Conservation (phyloP, 257 asterid species). For the Solanum gandarillasii region DNA sequence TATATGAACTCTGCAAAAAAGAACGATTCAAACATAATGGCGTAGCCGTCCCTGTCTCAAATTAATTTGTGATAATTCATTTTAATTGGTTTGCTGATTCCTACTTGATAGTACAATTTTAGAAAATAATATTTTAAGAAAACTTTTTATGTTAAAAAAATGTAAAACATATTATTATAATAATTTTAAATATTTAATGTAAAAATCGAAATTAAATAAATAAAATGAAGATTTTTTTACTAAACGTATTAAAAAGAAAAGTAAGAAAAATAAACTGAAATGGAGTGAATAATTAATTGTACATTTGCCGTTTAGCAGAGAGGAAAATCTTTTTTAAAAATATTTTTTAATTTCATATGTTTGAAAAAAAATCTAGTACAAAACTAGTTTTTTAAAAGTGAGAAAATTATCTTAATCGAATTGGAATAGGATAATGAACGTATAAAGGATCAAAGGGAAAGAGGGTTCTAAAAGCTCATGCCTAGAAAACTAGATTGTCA, state of each 20-base stretch:
- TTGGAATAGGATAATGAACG: too few relatives aligned
- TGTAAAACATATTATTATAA: background rate
- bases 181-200: too few relatives aligned
- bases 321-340: background rate
- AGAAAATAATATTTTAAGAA: too few relatives aligned
- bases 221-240: too few relatives aligned
- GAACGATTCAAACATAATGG: background rate
- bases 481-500: too few relatives aligned
- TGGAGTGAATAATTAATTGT: background rate
- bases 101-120: background rate
- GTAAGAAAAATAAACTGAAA: too few relatives aligned
- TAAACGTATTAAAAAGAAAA: too few relatives aligned
- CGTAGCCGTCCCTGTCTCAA: background rate
- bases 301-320: background rate
- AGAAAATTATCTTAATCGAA: too few relatives aligned
- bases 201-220: too few relatives aligned
- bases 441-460: background rate
- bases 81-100: background rate
- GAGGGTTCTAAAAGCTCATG: background rate
- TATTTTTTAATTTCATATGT: background rate
- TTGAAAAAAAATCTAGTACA: too few relatives aligned
- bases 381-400: too few relatives aligned
- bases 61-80: background rate
- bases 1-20: background rate
- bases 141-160: too few relatives aligned